These are phyloP conservation scores for Melastoma malabathricum DNA, from an alignment of 345 rosid genomes.

Conservation along the genomic window DNA sequence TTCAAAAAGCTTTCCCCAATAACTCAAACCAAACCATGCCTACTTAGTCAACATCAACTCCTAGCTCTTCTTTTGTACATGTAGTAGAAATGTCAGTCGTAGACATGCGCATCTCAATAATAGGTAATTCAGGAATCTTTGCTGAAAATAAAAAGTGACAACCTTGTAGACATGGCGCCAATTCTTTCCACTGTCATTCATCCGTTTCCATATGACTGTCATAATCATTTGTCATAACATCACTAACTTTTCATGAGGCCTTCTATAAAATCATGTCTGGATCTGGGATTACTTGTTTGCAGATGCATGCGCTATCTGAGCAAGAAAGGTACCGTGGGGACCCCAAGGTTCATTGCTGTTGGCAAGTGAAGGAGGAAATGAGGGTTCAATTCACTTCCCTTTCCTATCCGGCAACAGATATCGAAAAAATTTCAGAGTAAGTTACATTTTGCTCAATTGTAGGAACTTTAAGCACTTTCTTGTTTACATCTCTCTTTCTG, in stretches of 20 bases:
- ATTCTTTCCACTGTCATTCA: constrained; percentile 81
- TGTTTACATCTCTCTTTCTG: constrained; percentile 91
- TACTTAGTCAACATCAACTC: no score
- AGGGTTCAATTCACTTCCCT: no score
- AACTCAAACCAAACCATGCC: no score
- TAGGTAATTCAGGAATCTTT: background rate
- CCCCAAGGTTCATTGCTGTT: constrained; percentile 98
- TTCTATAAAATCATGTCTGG: no score
- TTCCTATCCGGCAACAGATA: no score
- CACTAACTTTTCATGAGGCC: no score
- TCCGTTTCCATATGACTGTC: constrained; percentile 77
- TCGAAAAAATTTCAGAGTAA: background rate
- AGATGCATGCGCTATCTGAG: constrained; percentile 72
- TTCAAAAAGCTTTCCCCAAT: no score
- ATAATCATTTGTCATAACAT: constrained; percentile 52
- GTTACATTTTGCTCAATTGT: constrained; percentile 86
- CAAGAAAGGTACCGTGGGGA: constrained; percentile 85
- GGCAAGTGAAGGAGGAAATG: constrained; percentile 17
- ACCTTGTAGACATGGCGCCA: constrained; percentile 99
- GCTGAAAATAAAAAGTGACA: constrained; percentile 6
- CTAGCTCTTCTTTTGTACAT: no score
- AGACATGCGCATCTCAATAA: background rate
- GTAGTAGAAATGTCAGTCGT: background rate
- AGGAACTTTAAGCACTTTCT: constrained; percentile 95
- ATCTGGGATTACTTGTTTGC: constrained; percentile 55